These are phyloP conservation scores for Barnettozyma sucrosica DNA, from an alignment of 805 yeast species.

Conservation along the genomic window DNA sequence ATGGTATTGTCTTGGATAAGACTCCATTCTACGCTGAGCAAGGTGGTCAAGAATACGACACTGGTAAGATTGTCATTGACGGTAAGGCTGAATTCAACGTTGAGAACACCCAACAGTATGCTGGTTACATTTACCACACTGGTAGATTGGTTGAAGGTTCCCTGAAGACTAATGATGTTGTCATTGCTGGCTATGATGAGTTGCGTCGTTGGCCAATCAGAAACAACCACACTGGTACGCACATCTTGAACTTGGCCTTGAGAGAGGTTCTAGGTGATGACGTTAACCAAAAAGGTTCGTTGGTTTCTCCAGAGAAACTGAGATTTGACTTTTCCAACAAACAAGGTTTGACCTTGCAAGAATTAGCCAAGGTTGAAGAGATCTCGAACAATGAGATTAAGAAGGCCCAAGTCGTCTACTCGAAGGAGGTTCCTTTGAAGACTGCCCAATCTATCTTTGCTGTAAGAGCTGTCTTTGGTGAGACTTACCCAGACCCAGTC, in stretches of 20 bases:
- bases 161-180: conserved; percentile 58
- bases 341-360: conserved; percentile 67
- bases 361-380: conserved; percentile 69
- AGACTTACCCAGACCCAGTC: conserved; percentile 98
- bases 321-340: conserved; percentile 96
- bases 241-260: conserved; percentile 83
- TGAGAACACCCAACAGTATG: conserved; percentile 85
- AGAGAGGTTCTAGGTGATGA: conserved; percentile 81
- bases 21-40: conserved; percentile 97
- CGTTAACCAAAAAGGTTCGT: conserved; percentile 93
- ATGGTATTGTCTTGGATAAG: conserved; percentile 79
- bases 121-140: conserved; percentile 93
- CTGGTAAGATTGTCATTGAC: conserved; percentile 87
- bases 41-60: conserved; percentile 98
- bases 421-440: conserved; percentile 74
- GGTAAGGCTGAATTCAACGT: conserved; percentile 85
- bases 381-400: conserved; percentile 69
- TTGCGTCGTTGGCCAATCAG: conserved; percentile 93
- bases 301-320: conserved; percentile 91
- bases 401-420: conserved; percentile 64
- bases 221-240: conserved; percentile 98
- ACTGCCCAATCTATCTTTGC: conserved; percentile 73
- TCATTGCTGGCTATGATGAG: conserved; percentile 87
- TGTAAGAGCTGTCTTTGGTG: conserved; percentile 97
- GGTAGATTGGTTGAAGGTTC: conserved; percentile 78